Conservation (phyloP, 495 filamentous ascomycete species). For the Lepraria neglecta region DNA sequence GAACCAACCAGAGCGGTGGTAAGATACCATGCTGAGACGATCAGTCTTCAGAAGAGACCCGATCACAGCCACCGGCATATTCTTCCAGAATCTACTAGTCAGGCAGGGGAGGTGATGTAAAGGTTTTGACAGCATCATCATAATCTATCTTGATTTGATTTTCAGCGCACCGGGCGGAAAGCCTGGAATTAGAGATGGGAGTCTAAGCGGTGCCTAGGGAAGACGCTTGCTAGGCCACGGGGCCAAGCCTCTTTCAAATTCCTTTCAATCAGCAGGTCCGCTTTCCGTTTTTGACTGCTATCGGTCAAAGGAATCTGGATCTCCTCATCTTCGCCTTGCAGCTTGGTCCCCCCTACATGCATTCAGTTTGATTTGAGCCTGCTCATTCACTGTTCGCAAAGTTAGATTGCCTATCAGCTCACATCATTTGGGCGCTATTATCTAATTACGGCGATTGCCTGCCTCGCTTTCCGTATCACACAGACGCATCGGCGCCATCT, state of each 20-base stretch:
- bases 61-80: slow-evolving; percentile 7
- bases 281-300: not conserved
- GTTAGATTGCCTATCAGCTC: slow-evolving; percentile 5
- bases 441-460: slow-evolving; percentile 15
- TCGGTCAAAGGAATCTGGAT: slow-evolving; percentile 9
- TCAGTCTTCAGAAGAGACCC: not conserved
- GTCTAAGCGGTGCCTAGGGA: slow-evolving; percentile 11
- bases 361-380: not conserved
- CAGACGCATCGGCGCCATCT: slow-evolving; percentile 2
- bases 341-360: slow-evolving; percentile 3
- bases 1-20: slow-evolving; percentile 13
- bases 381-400: not conserved
- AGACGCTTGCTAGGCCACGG: slow-evolving; percentile 3
- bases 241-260: slow-evolving; percentile 5
- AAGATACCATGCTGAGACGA: slow-evolving; percentile 11
- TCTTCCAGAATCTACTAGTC: not conserved
- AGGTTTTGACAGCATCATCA: slow-evolving; percentile 12
- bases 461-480: slow-evolving; percentile 14
- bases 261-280: slow-evolving; percentile 7
- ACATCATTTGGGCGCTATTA: slow-evolving; percentile 21
- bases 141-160: slow-evolving; percentile 16
- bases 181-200: slow-evolving; percentile 17
- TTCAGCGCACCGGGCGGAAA: slow-evolving; percentile 1
- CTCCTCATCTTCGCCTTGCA: slow-evolving; percentile 7
- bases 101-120: not conserved